Evolutionary conservation across 768 basidiomycete species (phyloP), one percentile per base, ranked within the genome.

Genomic region (Agaricus blazei): DNA sequence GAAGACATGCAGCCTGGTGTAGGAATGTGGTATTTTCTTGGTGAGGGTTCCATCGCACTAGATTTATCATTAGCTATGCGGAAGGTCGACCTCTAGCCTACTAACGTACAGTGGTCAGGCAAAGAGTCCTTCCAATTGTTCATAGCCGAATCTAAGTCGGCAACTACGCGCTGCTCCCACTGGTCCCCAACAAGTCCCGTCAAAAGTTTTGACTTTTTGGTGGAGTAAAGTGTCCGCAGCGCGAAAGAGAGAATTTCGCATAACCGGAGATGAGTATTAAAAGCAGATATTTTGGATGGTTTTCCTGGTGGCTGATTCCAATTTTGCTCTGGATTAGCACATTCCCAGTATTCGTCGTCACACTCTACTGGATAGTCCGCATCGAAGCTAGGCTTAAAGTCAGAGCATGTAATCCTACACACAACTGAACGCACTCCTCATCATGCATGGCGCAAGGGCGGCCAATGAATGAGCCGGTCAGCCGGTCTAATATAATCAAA

Each of bases 401-500:
- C 24, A 60, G 48, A 48, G 37, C 19, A 42, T 36, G 28, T 14
- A 49, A 7, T 14, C 1, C 15, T 4, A 19, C 7, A 23, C 9
- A n/a, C 9, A 37, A 27, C n/a, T 26, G n/a, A 43, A 69, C 84
- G 56, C 59, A 85, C 82, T 89, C 88, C 67, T 87, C 87, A 45
- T 88, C 85, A 48, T 84, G 81, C 4, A 90, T 75, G 2, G 82
- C 80, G 51, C 80, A 76, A 0, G 87, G 83, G 15, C 90, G 75
- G 9, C 90, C 90, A 40, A 87, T 71, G 44, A 77, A 77, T 4
- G 77, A 68, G 40, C 78, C 77, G 42, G 70, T 56, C 34, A 67
- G 41, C 14, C 72, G 60, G 53, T 76, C 75, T 29, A 67, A 43
- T 27, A 60, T 60, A 51, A 73, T 60, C 6, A 74, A 61, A 48